A percentile compares a stretch with the other conserved stretches of the same genome.
Evolutionary conservation across 805 yeast species (phyloP).

Genomic region (Myxozyma vanderwaltii): DNA sequence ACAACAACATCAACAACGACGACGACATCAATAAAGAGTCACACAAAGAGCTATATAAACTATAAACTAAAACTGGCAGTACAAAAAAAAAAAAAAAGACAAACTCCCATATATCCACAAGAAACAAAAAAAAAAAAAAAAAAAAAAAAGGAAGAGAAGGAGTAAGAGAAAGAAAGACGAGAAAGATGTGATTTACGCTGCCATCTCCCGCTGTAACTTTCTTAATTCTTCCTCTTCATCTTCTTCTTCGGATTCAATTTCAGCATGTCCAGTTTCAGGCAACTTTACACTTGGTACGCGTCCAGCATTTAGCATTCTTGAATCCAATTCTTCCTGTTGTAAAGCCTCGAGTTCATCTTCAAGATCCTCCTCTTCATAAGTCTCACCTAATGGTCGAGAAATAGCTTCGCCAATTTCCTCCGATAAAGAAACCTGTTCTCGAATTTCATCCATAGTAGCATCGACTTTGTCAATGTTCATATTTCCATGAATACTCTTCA

Average conservation of each 20-base stretch:
- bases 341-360: constrained; percentile 91
- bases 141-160: neutral
- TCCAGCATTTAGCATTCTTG: constrained; percentile 48
- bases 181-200: constrained; percentile 40
- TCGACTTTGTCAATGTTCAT: constrained; percentile 96
- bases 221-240: constrained; percentile 50
- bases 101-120: constrained; percentile 15
- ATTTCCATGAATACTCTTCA: constrained; percentile 94
- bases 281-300: constrained; percentile 35
- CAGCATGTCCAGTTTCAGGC: constrained; percentile 40
- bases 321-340: constrained; percentile 77
- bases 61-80: no score
- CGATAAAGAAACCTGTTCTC: constrained; percentile 93
- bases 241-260: constrained; percentile 39
- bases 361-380: constrained; percentile 70
- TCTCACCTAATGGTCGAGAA: constrained; percentile 81
- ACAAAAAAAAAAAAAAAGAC: neutral
- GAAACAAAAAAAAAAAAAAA: neutral
- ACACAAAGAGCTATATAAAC: no score
- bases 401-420: constrained; percentile 97
- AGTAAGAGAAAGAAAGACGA: no score
- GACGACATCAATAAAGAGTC: neutral
- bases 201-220: constrained; percentile 51
- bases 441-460: constrained; percentile 94
- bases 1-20: neutral